These are phyloP conservation scores for Daldinia sp. DNA, from an alignment of 2,329 filamentous ascomycete species.

Conservation along the genomic window DNA sequence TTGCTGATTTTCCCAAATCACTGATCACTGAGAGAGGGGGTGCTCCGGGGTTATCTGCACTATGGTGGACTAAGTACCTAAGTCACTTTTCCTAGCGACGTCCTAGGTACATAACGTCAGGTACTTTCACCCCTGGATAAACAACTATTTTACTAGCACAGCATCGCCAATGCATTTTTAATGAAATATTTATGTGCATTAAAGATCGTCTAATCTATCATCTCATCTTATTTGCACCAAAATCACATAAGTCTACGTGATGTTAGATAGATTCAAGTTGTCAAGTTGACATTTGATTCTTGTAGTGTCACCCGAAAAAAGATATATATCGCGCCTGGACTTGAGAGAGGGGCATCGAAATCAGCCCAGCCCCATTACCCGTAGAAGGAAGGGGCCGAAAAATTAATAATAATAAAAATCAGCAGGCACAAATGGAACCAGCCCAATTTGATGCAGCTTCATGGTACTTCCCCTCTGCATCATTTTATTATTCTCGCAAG, in stretches of 20 bases:
- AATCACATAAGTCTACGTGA: not conserved
- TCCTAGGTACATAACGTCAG: constrained; percentile 3
- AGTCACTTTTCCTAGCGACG: constrained; percentile 6
- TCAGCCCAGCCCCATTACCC: constrained; percentile 32
- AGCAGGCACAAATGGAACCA: constrained; percentile 35
- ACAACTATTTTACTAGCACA: constrained; percentile 5
- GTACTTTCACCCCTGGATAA: constrained; percentile 15
- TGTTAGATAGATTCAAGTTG: constrained; percentile 1
- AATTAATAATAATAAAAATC: constrained; percentile 29
- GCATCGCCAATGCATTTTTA: constrained; percentile 12
- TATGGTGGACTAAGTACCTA: constrained; percentile 28
- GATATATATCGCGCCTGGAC: constrained; percentile 25
- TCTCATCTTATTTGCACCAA: constrained; percentile 8
- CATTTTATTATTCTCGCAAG: constrained; percentile 28
- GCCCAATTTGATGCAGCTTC: constrained; percentile 28
- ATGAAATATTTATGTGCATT: not conserved
- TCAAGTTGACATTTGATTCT: constrained; percentile 23
- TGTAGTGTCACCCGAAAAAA: constrained; percentile 33
- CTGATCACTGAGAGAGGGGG: constrained; percentile 34
- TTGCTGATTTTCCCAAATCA: constrained; percentile 46
- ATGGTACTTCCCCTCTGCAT: constrained; percentile 28
- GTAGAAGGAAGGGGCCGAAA: constrained; percentile 30
- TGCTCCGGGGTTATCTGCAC: constrained; percentile 31
- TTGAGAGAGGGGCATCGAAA: constrained; percentile 19
- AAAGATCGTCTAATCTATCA: not conserved